Percentiles rank a stretch among this genome's conserved stretches.
Conservation (phyloP, 2,329 filamentous ascomycete genomes). For the Meredithiella fracta region DNA sequence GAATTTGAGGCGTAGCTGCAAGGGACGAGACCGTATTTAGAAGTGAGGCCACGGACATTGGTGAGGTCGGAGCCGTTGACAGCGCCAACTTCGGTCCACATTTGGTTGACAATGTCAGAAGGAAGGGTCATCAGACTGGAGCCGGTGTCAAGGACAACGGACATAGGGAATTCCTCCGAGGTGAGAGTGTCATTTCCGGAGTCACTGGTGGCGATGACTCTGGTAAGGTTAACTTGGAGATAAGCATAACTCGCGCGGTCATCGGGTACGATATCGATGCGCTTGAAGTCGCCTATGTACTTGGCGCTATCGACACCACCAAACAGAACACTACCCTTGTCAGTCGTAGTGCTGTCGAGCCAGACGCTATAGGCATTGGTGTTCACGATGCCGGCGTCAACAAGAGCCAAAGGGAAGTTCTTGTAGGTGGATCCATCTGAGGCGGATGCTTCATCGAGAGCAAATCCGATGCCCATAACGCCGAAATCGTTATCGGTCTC, state of each 20-base stretch:
- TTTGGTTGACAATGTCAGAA: constrained; percentile 35
- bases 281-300: constrained; percentile 46
- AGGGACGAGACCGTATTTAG: constrained; percentile 29
- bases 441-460: constrained; percentile 32
- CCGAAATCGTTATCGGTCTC: constrained; percentile 40
- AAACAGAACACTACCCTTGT: constrained; percentile 57
- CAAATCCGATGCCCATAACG: constrained; percentile 44
- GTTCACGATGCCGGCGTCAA: constrained; percentile 45
- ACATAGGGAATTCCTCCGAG: constrained; percentile 29
- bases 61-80: constrained; percentile 22
- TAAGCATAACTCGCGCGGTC: constrained; percentile 27
- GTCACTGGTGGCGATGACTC: constrained; percentile 30
- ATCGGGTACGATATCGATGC: constrained; percentile 37
- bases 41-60: constrained; percentile 12
- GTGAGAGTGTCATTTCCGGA: constrained; percentile 33
- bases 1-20: constrained; percentile 30
- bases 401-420: constrained; percentile 50
- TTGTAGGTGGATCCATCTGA: constrained; percentile 23
- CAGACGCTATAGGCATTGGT: constrained; percentile 56
- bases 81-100: constrained; percentile 40
- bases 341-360: constrained; percentile 42
- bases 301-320: constrained; percentile 67
- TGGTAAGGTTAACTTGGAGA: constrained; percentile 33
- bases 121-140: constrained; percentile 59
- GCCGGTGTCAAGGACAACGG: constrained; percentile 57